Evolutionary conservation across 768 basidiomycete species (phyloP), one percentile per base, ranked within the genome.

Genomic region (Crucibulum laeve): DNA sequence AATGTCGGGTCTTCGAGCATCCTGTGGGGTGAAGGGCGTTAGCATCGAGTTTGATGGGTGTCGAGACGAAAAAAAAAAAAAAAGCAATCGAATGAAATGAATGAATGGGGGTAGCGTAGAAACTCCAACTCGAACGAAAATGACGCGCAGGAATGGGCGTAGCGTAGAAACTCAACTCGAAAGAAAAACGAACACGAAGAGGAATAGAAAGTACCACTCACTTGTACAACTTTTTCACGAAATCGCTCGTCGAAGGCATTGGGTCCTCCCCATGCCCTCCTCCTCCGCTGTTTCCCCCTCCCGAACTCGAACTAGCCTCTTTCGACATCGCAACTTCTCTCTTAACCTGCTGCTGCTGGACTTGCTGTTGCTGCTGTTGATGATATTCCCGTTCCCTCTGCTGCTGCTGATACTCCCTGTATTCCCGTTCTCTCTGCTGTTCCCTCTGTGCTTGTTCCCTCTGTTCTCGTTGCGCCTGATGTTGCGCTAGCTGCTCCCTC

Each of bases 171-270:
- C 3, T 32, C 28, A n/a, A n/a, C n/a, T n/a, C 28, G 15, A 32
- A 30, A 7, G 28, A 2, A 32, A 10, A 32, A 10, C 28, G 28
- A 32, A n/a, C 5, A 25, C 5, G 40, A 25, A 43, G 24, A 35
- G 19, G 33, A 39, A 40, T 38, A 21, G 36, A 7, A 21, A 25
- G 23, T n/a, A n/a, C n/a, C n/a, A 62, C 77, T 48, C 34, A 92
- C 91, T 87, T 89, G 85, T 87, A 93, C 6, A 95, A 68, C 61
- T 93, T 94, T 71, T 93, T 93, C 52, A 94, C 91, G 60, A 95
- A 95, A 65, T 94, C 91, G 54, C 82, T 84, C 24, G 92, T 87
- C n/a, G 85, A 79, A 1, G 89, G 84, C 87, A 90, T 85, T 44
- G 73, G 70, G 56, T 90, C 88, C 46, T 90, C 88, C 19, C 45